Base-by-base conservation (phyloP, 306 rosid species). In the Cyamopsis tetragonoloba region DNA sequence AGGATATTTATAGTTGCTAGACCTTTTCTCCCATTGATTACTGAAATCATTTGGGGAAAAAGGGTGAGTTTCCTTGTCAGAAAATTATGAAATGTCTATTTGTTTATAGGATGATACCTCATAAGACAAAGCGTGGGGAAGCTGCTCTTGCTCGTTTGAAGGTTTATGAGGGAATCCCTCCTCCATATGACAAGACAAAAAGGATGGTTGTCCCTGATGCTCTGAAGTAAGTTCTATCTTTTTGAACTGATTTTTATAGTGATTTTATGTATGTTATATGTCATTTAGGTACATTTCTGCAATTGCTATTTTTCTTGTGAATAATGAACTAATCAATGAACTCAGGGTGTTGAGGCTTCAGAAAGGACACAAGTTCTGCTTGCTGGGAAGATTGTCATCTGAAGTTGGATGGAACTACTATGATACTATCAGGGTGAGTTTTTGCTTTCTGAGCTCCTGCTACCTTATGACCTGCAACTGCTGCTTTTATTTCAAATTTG, bases 381-480 rank as follows among this genome's bases (percentile, higher is more conserved):
- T 83, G 73, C 24, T 83, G 14, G 91, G 91, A 2, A 64, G 46
- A 44, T 72, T 86, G 18, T 86, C 81, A 19, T 78, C 86, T 1
- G 88, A 86, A 73, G 86, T 86, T 73, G 87, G 91, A 51, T 85
- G 91, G 84, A 80, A 83, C 71, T 83, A 85, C 19, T 74, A 77
- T 26, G 87, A 82, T 15, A 85, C 82, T 38, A 82, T 85, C 55
- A 74, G 64, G 87, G 85, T 78, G 72, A 59, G 73, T 49, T 26
- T 2, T 17, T 39, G 0, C 27, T 27, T 20, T 72, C 27, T 49
- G 14, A 30, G 6, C 28, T 15, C 32, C 4, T 28, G 41, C 9
- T 5, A 2, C 35, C 4, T 31, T 4, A 38, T 58, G 58, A 51
- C 13, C 23, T 0, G 28, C 6, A 47, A 7, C 2, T 41, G 5